phyloP scores from a whole-genome alignment of 176 grass and related monocot species.

The Thinopyrum elongatum region DNA sequence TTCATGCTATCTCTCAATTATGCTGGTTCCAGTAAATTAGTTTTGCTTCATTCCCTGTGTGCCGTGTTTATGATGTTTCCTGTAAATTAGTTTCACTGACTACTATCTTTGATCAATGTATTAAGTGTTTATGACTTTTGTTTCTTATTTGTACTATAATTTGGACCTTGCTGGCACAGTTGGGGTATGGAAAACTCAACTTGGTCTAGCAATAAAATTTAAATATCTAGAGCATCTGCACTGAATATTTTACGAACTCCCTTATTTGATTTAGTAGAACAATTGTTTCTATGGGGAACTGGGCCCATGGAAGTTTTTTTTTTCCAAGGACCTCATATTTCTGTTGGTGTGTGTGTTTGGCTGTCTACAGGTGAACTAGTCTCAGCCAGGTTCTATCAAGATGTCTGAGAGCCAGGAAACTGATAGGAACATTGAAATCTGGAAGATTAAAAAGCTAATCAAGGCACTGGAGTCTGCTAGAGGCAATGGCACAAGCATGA shows the following conservation, averaged over 20 bases:
- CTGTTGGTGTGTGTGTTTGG: not conserved
- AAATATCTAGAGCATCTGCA: not conserved
- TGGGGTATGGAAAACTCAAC: not conserved
- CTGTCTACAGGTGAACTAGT: constrained; percentile 16
- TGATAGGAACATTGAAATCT: constrained; percentile 60
- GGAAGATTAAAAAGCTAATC: constrained; percentile 64
- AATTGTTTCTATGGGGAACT: not conserved
- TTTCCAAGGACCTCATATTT: not conserved
- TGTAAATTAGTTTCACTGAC: not conserved
- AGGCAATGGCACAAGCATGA: constrained; percentile 62
- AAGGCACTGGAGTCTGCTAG: constrained; percentile 55
- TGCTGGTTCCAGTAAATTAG: not conserved
- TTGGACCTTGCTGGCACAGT: not conserved
- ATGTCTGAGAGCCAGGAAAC: constrained; percentile 55
- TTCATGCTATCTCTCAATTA: not conserved
- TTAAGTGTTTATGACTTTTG: not conserved
- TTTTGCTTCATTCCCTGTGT: not conserved
- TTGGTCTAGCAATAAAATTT: not conserved
- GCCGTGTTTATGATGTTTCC: not conserved
- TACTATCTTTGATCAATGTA: not conserved
- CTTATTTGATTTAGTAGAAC: not conserved
- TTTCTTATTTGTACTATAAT: constrained; percentile 3
- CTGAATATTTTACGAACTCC: not conserved
- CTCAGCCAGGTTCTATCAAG: constrained; percentile 12
- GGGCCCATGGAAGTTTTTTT: not conserved